Evolutionary conservation across 83 land plant genomes (phyloP).

Genomic region (Isoetes engelmannii): DNA sequence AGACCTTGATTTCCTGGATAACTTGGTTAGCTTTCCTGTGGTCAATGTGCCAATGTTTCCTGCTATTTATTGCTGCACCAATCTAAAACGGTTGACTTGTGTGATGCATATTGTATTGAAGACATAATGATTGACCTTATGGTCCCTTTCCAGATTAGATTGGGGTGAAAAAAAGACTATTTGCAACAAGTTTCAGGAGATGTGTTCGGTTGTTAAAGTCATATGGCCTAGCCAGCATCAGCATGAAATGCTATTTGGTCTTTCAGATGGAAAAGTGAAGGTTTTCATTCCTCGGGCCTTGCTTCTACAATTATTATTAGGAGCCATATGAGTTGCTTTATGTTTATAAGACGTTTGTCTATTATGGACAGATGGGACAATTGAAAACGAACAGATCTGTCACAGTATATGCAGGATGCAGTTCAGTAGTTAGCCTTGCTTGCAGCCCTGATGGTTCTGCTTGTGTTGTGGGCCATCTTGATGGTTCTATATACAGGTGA

Average conservation of each 20-base stretch:
- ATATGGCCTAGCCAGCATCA: slow-evolving; percentile 28
- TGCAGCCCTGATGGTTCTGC: slow-evolving; percentile 34
- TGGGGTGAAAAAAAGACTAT: slow-evolving; percentile 45
- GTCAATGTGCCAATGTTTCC: neutral
- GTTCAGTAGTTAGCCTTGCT: slow-evolving; percentile 30
- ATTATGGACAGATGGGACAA: slow-evolving; percentile 28
- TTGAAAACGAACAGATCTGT: slow-evolving; percentile 28
- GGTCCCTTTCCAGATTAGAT: slow-evolving; percentile 13
- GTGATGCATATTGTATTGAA: no score
- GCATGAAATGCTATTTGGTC: slow-evolving; percentile 30
- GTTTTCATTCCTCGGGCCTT: neutral
- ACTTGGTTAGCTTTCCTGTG: neutral
- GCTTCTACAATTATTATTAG: neutral
- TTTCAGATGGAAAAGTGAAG: slow-evolving; percentile 40
- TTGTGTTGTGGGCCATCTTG: slow-evolving; percentile 37
- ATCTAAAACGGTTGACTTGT: no score
- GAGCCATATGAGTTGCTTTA: neutral
- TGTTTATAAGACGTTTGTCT: neutral
- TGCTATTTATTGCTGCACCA: no score
- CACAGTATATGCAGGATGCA: slow-evolving; percentile 22
- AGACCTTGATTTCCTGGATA: neutral
- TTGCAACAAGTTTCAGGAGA: slow-evolving; percentile 41
- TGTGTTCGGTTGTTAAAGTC: slow-evolving; percentile 17
- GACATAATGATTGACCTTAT: neutral
- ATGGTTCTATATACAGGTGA: slow-evolving; percentile 41